Percentiles rank a stretch among this genome's conserved stretches.
Conservation (phyloP, 306 rosid genomes). For the Aeschynomene evenia region DNA sequence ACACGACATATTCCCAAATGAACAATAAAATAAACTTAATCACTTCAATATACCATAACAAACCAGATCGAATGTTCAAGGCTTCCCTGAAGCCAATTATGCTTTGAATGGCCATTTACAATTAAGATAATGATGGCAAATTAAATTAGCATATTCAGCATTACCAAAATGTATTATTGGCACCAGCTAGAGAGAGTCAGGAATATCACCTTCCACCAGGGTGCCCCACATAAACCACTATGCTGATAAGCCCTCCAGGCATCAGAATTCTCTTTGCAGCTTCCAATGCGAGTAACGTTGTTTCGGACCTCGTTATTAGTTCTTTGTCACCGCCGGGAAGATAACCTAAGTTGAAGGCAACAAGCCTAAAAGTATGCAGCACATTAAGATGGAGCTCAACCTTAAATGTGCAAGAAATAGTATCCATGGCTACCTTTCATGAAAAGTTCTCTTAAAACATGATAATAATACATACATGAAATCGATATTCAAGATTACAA, state of each 20-base stretch:
- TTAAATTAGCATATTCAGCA: not conserved
- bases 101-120: not conserved
- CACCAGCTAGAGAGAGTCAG: slow-evolving; percentile 15
- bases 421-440: not conserved
- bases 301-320: slow-evolving; percentile 63
- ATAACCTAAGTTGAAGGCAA: slow-evolving; percentile 90
- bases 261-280: slow-evolving; percentile 58
- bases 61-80: not conserved
- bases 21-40: not conserved
- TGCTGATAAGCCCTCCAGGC: slow-evolving; percentile 82
- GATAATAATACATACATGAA: not conserved
- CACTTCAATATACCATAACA: not conserved
- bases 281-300: slow-evolving; percentile 72
- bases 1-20: not conserved
- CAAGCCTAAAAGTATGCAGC: slow-evolving; percentile 59
- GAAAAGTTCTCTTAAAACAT: not conserved
- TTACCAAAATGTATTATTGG: not conserved
- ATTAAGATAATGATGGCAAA: slow-evolving; percentile 15
- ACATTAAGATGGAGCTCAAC: slow-evolving; percentile 23
- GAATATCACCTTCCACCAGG: slow-evolving; percentile 81
- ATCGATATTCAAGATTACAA: not conserved
- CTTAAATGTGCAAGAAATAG: not conserved
- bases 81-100: not conserved
- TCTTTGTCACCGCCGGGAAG: slow-evolving; percentile 92
- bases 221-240: slow-evolving; percentile 85